phyloP scores from a whole-genome alignment of 345 rosid genomes.

The Euphorbia lathyris region DNA sequence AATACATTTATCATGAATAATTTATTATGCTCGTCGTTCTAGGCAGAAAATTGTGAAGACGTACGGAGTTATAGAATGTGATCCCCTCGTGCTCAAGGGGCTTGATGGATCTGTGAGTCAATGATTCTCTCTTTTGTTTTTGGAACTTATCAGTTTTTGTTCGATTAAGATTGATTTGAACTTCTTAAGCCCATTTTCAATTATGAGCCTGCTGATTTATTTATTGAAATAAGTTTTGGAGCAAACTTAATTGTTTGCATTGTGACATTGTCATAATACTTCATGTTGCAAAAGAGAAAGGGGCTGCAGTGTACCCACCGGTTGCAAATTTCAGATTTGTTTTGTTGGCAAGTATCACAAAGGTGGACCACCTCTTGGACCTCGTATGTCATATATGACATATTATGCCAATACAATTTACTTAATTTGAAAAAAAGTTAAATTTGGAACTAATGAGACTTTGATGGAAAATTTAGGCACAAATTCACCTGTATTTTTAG shows the following conservation, averaged over 20 bases:
- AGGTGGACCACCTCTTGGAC: too few relatives aligned
- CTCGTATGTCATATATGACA: too few relatives aligned
- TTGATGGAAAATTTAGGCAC: background rate
- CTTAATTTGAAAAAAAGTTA: background rate
- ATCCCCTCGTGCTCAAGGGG: constrained; percentile 66
- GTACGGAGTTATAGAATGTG: constrained; percentile 86
- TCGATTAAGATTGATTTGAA: background rate
- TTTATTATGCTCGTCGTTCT: constrained; percentile 21
- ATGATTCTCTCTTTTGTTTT: constrained; percentile 16
- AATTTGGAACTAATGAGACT: background rate
- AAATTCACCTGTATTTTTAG: background rate
- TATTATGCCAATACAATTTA: background rate
- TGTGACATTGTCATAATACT: background rate
- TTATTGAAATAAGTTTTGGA: background rate
- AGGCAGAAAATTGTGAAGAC: constrained; percentile 65
- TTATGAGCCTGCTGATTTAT: background rate
- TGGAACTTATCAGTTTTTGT: background rate
- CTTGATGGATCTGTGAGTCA: constrained; percentile 81
- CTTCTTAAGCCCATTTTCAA: constrained; percentile 1
- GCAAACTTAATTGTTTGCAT: background rate
- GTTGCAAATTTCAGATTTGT: too few relatives aligned
- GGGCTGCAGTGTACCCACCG: too few relatives aligned
- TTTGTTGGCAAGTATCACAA: too few relatives aligned
- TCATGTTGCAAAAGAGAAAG: too few relatives aligned
- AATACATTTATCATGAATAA: constrained; percentile 1